Conservation (phyloP, 768 basidiomycete species). For the Termitomyces sp. region DNA sequence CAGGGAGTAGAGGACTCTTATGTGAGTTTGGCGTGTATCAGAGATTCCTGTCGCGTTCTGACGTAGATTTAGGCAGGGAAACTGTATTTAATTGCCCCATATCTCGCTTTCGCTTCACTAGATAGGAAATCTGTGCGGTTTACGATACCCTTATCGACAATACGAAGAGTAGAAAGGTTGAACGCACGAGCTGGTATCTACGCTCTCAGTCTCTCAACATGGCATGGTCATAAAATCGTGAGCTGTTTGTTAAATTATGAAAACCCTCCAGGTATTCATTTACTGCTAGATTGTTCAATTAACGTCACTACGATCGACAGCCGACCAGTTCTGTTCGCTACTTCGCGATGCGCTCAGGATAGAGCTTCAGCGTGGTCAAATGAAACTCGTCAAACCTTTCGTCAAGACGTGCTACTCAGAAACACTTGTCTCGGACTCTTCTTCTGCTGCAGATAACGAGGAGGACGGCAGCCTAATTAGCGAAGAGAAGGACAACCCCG, state of each 20-base stretch:
- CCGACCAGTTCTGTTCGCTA: conserved; percentile 88
- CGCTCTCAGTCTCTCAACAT: conserved; percentile 90
- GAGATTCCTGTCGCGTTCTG: conserved; percentile 1
- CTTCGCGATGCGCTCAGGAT: conserved; percentile 87
- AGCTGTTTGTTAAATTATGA: conserved; percentile 24
- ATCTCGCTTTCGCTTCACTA: conserved; percentile 84
- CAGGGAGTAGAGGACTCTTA: conserved; percentile 90
- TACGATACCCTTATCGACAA: conserved; percentile 87
- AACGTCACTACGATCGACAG: conserved; percentile 89
- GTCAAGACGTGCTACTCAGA: conserved; percentile 94
- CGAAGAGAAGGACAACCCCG: conserved; percentile 49
- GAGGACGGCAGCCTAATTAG: conserved; percentile 66
- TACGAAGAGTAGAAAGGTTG: conserved; percentile 90
- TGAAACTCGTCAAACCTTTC: conserved; percentile 91
- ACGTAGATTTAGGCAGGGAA: conserved; percentile 76
- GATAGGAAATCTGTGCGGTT: conserved; percentile 92
- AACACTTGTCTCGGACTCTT: conserved; percentile 63
- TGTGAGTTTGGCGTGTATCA: conserved; percentile 51
- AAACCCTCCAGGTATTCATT: background rate
- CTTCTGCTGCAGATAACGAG: conserved; percentile 60
- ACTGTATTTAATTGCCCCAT: conserved; percentile 84
- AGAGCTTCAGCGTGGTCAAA: conserved; percentile 85
- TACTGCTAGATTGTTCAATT: conserved; percentile 79
- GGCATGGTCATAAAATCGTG: conserved; percentile 94
- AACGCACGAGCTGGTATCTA: conserved; percentile 95